phyloP scores from a whole-genome alignment of 805 yeast genomes.

The Pichia cephalocereana region DNA sequence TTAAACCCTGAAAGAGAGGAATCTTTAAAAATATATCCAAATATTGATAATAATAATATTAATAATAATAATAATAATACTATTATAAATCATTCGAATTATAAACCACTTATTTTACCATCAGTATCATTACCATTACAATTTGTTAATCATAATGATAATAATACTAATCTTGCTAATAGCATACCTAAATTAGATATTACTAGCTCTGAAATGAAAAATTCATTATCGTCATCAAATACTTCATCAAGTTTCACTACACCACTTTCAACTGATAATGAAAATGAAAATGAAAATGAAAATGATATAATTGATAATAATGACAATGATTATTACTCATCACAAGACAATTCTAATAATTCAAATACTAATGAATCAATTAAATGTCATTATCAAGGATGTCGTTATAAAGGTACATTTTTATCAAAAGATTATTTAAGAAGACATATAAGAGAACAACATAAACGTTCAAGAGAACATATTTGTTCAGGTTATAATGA shows the following conservation, averaged over 20 bases:
- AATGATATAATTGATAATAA: neutral
- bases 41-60: too few relatives aligned
- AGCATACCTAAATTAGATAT: too few relatives aligned
- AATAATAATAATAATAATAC: neutral
- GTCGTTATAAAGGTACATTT: slow-evolving; percentile 24
- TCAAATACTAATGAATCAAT: slow-evolving; percentile 3
- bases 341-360: neutral
- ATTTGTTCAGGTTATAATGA: slow-evolving; percentile 17
- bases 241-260: too few relatives aligned
- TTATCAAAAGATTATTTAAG: slow-evolving; percentile 22
- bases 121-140: neutral
- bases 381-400: slow-evolving; percentile 15
- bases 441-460: slow-evolving; percentile 26
- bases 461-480: slow-evolving; percentile 18
- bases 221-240: too few relatives aligned
- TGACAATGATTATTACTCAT: neutral
- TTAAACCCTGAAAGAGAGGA: slow-evolving; percentile 5
- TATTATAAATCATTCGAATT: neutral
- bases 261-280: neutral
- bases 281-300: neutral
- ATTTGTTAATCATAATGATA: too few relatives aligned
- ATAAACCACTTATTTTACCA: neutral
- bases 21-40: slow-evolving; percentile 6
- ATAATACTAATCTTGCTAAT: too few relatives aligned
- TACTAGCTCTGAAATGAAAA: too few relatives aligned